Evolutionary conservation across 371 early-diverging fungal species (phyloP), one percentile per base, ranked within the genome.

Genomic region (Zychaea mexicana): DNA sequence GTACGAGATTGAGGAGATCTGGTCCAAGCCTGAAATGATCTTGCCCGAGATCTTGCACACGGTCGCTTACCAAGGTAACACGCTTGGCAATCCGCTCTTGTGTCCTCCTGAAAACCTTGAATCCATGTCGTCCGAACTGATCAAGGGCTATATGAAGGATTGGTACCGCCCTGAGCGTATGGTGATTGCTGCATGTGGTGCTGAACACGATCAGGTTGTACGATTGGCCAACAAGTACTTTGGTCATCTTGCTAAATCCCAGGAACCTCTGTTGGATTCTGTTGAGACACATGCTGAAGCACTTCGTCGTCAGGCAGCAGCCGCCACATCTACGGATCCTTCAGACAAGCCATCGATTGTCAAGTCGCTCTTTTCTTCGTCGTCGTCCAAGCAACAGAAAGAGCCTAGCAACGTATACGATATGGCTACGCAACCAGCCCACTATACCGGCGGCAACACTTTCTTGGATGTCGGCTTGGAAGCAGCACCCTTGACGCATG

Each of bases 91-190:
- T 64, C 90, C 94, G 8, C 65, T 94, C 21, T 59, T 95, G n/a
- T 93, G 94, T 62, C 86, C 91, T 1, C 76, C 86, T 26, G 85
- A 86, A 19, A 85, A 78, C 62, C 82, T 96, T 19, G 75, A 79
- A 30, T 56, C 66, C 0, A 90, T 95, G 74, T 89, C 90, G 1
- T 84, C 90, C 0, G 87, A 86, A 2, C 65, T 81, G 12, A 83
- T 98, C 47, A 80, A 82, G 33, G 68, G 80, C 9, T 97, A 88
- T 72, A 88, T 88, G 68, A 69, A 84, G 26, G 84, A 79, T 4
- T 95, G 94, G 96, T 95, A 89, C 72, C 79, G 87, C 15, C 96
- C 98, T 0, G 94, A 96, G 61, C 86, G 95, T 33, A 92, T 97
- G 65, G 96, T 96, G 0, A 83, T 98, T 38, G 93, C 95, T 0